Evolutionary conservation across 805 yeast genomes (phyloP).

Genomic region (Ogataea dorogensis): DNA sequence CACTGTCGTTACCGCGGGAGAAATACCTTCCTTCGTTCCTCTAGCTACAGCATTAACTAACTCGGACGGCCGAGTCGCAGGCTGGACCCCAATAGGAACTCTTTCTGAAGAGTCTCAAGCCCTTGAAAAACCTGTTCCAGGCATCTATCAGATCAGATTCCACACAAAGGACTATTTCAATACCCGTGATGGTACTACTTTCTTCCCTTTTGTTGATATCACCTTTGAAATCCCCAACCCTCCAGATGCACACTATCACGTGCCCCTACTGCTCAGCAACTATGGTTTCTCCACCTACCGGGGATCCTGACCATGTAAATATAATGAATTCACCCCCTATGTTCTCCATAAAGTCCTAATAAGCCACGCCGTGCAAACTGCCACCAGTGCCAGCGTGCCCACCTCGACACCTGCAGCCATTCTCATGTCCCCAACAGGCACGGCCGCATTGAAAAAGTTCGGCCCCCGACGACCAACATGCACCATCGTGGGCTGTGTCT

Average conservation of each 20-base stretch:
- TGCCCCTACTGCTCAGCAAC: slow-evolving; percentile 80
- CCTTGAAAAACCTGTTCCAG: slow-evolving; percentile 53
- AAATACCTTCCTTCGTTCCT: slow-evolving; percentile 30
- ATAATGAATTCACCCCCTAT: slow-evolving; percentile 59
- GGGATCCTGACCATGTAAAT: slow-evolving; percentile 54
- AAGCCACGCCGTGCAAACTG: slow-evolving; percentile 2
- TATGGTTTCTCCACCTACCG: slow-evolving; percentile 90
- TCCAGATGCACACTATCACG: slow-evolving; percentile 81
- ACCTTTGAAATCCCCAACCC: slow-evolving; percentile 64
- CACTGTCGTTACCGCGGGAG: background rate
- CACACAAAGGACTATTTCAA: slow-evolving; percentile 67
- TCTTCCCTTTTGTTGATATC: slow-evolving; percentile 88
- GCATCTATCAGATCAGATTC: slow-evolving; percentile 74
- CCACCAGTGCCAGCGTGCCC: slow-evolving; percentile 7
- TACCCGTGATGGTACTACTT: slow-evolving; percentile 44
- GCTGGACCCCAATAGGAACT: slow-evolving; percentile 51
- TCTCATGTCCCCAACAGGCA: slow-evolving; percentile 7
- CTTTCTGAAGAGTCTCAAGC: too few species aligned
- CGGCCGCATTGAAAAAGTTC: slow-evolving; percentile 1
- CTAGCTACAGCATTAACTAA: slow-evolving; percentile 74
- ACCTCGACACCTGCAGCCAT: background rate
- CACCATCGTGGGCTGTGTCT: slow-evolving; percentile 2
- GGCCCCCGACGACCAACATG: slow-evolving; percentile 5
- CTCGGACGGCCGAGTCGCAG: slow-evolving; percentile 72
- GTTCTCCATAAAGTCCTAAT: slow-evolving; percentile 1